Base-by-base conservation (phyloP, 2,329 filamentous ascomycete genomes). In the Paraconiothyrium brasiliense region DNA sequence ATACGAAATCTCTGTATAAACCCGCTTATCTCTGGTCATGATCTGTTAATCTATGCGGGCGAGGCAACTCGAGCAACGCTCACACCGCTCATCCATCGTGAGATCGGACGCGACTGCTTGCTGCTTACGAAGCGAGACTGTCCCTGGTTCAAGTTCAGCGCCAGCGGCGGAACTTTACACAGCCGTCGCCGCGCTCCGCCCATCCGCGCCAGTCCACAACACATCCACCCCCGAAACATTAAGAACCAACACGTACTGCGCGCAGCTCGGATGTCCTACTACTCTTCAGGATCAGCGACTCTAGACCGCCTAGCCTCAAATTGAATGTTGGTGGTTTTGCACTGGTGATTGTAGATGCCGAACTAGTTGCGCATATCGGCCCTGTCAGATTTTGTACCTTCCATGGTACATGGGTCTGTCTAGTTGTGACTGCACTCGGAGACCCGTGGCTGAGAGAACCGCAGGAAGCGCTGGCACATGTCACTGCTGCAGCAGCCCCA, bases 41-140 rank as follows among this genome's bases (percentile, higher is more conserved):
- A 32, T 11, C 30, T 2, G 32, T 34, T 24, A 46, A 39, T 54
- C 13, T n/a, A 9, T 41, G 11, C 35, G 20, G 1, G 14, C 9
- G 14, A 48, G 27, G 44, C 22, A 8, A 52, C 24, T 22, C 27
- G 30, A 3, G 13, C 16, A 8, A 11, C 30, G 9, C 20, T 24
- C 32, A 54, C 54, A 61, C 59, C 59, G 59, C 59, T 58, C 48
- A 57, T 58, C 39, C 27, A 58, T 61, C 59, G 59, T 32, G 24
- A 50, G 41, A 61, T 61, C 43, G 48, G n/a, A 48, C 30, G 43
- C n/a, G 27, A 41, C 34, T 34, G 10, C 32, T 3, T 49, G 22
- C 34, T 54, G 50, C 58, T 49, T 47, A 59, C 49, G 32, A 39
- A 54, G 43, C 51, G 16, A 14, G 16, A 27, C 3, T 11, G 30